Evolutionary conservation across 805 yeast species (phyloP).

Genomic region (Isabelozyma gotoi): DNA sequence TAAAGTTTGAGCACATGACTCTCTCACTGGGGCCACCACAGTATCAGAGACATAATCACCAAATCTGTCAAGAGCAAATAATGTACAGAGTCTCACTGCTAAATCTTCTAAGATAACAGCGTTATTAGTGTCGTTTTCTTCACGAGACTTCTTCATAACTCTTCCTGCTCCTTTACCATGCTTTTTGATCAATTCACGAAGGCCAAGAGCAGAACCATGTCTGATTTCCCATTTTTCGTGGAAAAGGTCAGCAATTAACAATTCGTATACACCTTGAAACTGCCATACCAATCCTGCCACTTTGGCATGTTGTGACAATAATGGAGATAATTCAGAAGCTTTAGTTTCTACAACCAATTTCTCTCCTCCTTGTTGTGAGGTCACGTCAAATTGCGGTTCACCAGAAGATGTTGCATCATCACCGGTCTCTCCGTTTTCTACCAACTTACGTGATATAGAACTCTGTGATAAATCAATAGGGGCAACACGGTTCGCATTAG

Average conservation of each 20-base stretch:
- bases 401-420: conserved; percentile 27
- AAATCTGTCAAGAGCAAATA: conserved; percentile 90
- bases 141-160: conserved; percentile 56
- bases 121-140: conserved; percentile 68
- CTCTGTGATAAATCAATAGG: conserved; percentile 73
- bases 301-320: conserved; percentile 67
- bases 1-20: conserved; percentile 90
- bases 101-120: conserved; percentile 78
- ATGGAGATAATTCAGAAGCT: conserved; percentile 61
- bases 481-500: conserved; percentile 40
- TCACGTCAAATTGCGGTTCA: conserved; percentile 54
- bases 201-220: conserved; percentile 93
- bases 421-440: conserved; percentile 37
- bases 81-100: conserved; percentile 77
- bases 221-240: conserved; percentile 91
- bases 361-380: conserved; percentile 76
- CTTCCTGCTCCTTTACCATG: conserved; percentile 90
- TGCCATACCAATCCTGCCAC: conserved; percentile 86
- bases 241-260: conserved; percentile 74
- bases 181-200: conserved; percentile 77
- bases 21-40: conserved; percentile 97
- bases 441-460: conserved; percentile 58
- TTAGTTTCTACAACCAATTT: conserved; percentile 84
- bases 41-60: conserved; percentile 97
- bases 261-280: conserved; percentile 88